These are phyloP conservation scores for Ramularia collo-cygni DNA, from an alignment of 2,329 filamentous ascomycete species.

Conservation along the genomic window DNA sequence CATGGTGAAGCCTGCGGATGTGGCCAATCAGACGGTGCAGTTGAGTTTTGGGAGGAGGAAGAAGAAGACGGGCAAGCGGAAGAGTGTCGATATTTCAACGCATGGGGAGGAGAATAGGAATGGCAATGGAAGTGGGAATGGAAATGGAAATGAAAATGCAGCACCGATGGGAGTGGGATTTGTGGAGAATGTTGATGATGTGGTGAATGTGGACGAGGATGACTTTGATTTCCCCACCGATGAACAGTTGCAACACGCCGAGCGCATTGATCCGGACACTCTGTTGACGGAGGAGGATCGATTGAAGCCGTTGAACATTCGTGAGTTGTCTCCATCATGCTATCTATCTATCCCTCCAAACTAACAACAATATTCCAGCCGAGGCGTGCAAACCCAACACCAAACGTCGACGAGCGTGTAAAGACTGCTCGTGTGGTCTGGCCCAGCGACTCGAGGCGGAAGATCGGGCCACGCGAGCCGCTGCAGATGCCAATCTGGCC, in stretches of 20 bases:
- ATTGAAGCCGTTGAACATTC: conserved; percentile 67
- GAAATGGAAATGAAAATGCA: conserved; percentile 25
- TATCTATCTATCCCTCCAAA: no score
- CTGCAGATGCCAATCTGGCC: conserved; percentile 54
- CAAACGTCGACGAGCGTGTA: conserved; percentile 88
- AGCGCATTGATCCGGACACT: conserved; percentile 84
- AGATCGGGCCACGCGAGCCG: conserved; percentile 60
- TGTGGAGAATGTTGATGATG: conserved; percentile 56
- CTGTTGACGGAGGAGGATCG: conserved; percentile 82
- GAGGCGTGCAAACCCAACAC: conserved; percentile 82
- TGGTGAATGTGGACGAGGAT: conserved; percentile 45
- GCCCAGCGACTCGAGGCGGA: conserved; percentile 80
- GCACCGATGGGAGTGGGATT: conserved; percentile 58
- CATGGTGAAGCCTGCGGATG: conserved; percentile 56
- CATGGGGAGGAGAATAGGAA: conserved; percentile 40
- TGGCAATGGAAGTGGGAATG: conserved; percentile 28
- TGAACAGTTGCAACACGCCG: conserved; percentile 54
- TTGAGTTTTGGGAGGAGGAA: conserved; percentile 57
- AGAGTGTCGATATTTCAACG: conserved; percentile 25
- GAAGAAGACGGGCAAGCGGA: conserved; percentile 42
- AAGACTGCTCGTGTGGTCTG: conserved; percentile 94
- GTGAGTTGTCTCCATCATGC: conserved; percentile 47
- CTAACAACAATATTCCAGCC: conserved; percentile 49
- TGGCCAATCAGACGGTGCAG: conserved; percentile 29
- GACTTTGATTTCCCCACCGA: conserved; percentile 31